A percentile compares a stretch with the other conserved stretches of the same genome.
Evolutionary conservation across 2,329 filamentous ascomycete species (phyloP).

Genomic region (Neofusicoccum sp.): DNA sequence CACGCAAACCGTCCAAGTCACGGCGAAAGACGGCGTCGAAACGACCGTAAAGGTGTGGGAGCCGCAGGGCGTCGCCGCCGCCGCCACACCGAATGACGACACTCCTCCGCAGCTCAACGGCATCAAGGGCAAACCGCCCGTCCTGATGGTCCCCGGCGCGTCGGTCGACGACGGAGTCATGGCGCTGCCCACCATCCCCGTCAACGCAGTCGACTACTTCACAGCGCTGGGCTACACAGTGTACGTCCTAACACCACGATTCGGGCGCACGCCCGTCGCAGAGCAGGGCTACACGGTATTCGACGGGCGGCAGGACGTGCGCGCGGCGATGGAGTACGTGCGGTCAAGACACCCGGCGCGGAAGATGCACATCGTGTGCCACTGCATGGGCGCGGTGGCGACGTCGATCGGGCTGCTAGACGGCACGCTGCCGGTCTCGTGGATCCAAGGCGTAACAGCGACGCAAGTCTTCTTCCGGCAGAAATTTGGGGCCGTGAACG

Average conservation of each 20-base stretch:
- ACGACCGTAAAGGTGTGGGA: conserved; percentile 61
- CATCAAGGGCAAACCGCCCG: conserved; percentile 33
- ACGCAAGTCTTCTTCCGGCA: conserved; percentile 68
- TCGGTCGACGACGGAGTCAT: conserved; percentile 66
- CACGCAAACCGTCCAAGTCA: conserved; percentile 48
- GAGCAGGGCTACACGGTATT: conserved; percentile 61
- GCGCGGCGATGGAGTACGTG: conserved; percentile 58
- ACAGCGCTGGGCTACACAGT: conserved; percentile 62
- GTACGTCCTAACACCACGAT: conserved; percentile 61
- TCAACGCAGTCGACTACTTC: conserved; percentile 66
- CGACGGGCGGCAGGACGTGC: conserved; percentile 62
- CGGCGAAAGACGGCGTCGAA: conserved; percentile 55
- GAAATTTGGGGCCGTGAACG: conserved; percentile 59
- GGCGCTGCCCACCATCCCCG: conserved; percentile 63
- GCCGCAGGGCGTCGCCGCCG: conserved; percentile 31
- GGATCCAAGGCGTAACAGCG: conserved; percentile 61
- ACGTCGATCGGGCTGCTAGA: conserved; percentile 62
- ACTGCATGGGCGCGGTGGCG: conserved; percentile 67
- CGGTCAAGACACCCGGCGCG: conserved; percentile 36
- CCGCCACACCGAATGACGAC: no score
- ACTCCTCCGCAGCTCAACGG: neutral
- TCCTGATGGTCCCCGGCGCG: conserved; percentile 66
- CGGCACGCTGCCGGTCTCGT: conserved; percentile 59
- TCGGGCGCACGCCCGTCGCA: conserved; percentile 56
- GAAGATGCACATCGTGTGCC: conserved; percentile 60